These are phyloP conservation scores for Arthrobotrys megalospora DNA, from an alignment of 2,329 filamentous ascomycete species.

Conservation along the genomic window DNA sequence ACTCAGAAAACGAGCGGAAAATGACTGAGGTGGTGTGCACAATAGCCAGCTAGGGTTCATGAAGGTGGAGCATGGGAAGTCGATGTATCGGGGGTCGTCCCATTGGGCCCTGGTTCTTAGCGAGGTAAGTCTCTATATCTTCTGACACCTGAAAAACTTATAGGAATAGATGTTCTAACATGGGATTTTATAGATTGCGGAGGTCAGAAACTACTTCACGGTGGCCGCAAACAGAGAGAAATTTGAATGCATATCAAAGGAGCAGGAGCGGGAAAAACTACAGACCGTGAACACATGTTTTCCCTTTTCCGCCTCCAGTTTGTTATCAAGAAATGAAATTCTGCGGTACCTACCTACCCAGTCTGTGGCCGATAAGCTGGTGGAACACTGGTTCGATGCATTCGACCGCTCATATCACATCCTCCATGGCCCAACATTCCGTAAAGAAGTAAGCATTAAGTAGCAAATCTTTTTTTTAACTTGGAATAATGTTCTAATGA, in stretches of 20 bases:
- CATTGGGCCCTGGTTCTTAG: conserved; percentile 86
- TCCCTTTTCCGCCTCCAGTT: conserved; percentile 80
- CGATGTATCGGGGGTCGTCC: conserved; percentile 82
- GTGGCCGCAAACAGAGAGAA: conserved; percentile 70
- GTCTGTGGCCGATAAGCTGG: conserved; percentile 84
- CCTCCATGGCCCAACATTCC: conserved; percentile 87
- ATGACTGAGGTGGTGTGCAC: conserved; percentile 66
- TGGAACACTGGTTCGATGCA: conserved; percentile 92
- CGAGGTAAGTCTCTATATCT: conserved; percentile 71
- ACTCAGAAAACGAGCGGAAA: conserved; percentile 59
- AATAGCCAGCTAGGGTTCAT: conserved; percentile 74
- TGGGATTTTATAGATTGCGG: conserved; percentile 75
- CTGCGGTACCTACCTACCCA: conserved; percentile 84
- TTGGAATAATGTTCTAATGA: conserved; percentile 26
- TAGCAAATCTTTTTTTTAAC: conserved; percentile 21
- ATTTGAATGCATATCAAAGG: conserved; percentile 71
- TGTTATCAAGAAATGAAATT: conserved; percentile 81
- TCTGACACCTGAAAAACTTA: neutral
- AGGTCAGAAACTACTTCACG: conserved; percentile 92
- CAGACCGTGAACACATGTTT: conserved; percentile 72
- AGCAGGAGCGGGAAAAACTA: conserved; percentile 74
- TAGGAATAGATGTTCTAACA: conserved; percentile 1
- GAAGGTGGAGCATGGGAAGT: conserved; percentile 83
- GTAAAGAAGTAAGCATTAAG: conserved; percentile 74
- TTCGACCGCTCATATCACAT: conserved; percentile 72